Evolutionary conservation across 805 yeast species (phyloP), one percentile per base, ranked within the genome.

Genomic region (Brettanomyces nanus): DNA sequence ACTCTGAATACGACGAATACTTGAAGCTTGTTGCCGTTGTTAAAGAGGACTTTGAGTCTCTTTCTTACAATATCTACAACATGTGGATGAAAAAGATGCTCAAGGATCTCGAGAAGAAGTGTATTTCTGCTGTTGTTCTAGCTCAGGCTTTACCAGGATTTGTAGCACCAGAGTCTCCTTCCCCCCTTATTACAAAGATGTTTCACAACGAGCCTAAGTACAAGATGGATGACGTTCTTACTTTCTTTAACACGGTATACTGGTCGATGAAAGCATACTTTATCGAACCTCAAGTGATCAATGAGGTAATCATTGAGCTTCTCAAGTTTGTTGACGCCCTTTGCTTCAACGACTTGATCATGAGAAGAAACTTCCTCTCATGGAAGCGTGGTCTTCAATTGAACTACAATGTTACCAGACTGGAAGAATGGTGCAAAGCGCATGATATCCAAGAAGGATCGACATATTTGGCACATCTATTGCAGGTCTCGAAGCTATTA

Each of bases 311-410:
- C 22, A 69, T 79, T 44, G 96, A 89, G 54, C 66, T 92, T 51
- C 68, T 92, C 51, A 77, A 81, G 54, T 81, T 82, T 59, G 86
- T 94, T 41, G 95, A 92, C 60, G 92, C 95, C 14, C 75, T 78
- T 46, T 86, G 97, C 64, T 92, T 92, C 71, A 92, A 92, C 58
- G 97, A 92, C 58, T 68, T 92, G 63, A 77, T 94, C 35, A 84
- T 89, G 95, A 80, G 96, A 66, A 77, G 95, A 61, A 82, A 80
- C 64, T 94, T 90, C 65, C 66, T 90, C 56, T 82, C 95, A 9
- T 92, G 98, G 98, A 92, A 90, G 66, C 81, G 98, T 57, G 97
- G 97, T 34, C 72, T 92, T 49, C 98, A 92, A 63, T 77, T 92
- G 63, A 92, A 87, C 59, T 92, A 92, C 65, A 92, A 92, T 60